Evolutionary conservation across 257 asterid species (phyloP), one percentile per base, ranked within the genome.

Genomic region (Solanum medicagineum): DNA sequence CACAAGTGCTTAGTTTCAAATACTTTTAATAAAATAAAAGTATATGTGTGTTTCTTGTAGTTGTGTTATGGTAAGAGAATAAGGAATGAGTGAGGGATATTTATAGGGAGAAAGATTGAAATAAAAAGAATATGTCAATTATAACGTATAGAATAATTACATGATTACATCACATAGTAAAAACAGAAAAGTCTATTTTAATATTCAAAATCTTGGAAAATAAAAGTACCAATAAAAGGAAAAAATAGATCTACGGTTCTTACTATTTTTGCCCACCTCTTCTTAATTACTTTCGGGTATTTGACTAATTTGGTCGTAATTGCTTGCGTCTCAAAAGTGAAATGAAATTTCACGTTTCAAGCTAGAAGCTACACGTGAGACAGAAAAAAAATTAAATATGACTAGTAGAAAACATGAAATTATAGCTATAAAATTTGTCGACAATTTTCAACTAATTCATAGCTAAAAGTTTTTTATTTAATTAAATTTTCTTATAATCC

Each of bases 161-260:
- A 77, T 47, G 53, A 77, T 24, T 24, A 15, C 42, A 36, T 19
- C 10, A 20, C 42, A 56, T 26, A 15, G 44, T 19, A 51, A 22
- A 45, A 42, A 26, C 6, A 85, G 91, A 74, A 91, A 90, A 91
- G 92, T 93, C 93, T 85, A 89, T 86, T 88, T 88, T 89, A 86
- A 84, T 87, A 84, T 91, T 92, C 93, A 91, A 92, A 86, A n/a
- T 59, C 26, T 85, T 86, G 85, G 87, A 88, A 90, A 84, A 83
- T n/a, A 47, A n/a, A 56, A 15, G 40, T 3, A 4, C 49, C 62
- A 49, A 79, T 3, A 66, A 54, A 74, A 85, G 63, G 49, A 66
- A 59, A n/a, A 55, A 49, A 16, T 24, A 51, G 49, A 56, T 24
- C 57, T 19, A 14, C 11, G 24, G 10, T 17, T n/a, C 17, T 54